These are phyloP conservation scores for Iberis pinnata DNA, from an alignment of 345 rosid species.

Conservation along the genomic window DNA sequence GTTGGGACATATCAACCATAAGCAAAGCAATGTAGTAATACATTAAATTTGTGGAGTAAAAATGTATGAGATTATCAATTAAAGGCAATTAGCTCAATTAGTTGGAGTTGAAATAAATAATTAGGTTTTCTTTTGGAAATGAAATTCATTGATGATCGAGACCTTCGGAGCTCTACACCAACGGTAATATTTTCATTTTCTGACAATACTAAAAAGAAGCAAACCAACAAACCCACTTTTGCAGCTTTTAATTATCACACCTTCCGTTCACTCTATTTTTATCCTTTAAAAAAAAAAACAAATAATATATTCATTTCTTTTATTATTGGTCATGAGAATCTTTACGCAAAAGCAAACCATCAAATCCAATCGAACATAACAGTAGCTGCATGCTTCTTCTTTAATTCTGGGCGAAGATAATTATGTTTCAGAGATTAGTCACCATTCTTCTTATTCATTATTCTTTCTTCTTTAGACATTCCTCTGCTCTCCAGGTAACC, in stretches of 20 bases:
- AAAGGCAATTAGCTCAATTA: too few species aligned
- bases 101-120: too few species aligned
- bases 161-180: too few species aligned
- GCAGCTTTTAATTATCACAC: slow-evolving; percentile 17
- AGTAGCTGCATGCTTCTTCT: slow-evolving; percentile 17
- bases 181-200: too few species aligned
- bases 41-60: too few species aligned
- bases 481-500: slow-evolving; percentile 57
- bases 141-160: too few species aligned
- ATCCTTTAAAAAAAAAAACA: slow-evolving; percentile 23
- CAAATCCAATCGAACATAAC: neutral
- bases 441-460: slow-evolving; percentile 24
- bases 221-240: slow-evolving; percentile 26
- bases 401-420: neutral
- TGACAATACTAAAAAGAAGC: neutral
- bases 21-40: too few species aligned
- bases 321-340: slow-evolving; percentile 11
- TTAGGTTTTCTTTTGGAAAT: too few species aligned
- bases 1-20: too few species aligned
- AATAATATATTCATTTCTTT: neutral
- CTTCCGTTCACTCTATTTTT: slow-evolving; percentile 25
- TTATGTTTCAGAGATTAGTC: slow-evolving; percentile 32
- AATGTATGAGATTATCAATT: too few species aligned
- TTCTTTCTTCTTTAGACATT: slow-evolving; percentile 32
- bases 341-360: slow-evolving; percentile 21